Evolutionary conservation across 1,284 basidiomycete genomes (phyloP), one percentile per base, ranked within the genome.

Genomic region (Naganishia sp.): DNA sequence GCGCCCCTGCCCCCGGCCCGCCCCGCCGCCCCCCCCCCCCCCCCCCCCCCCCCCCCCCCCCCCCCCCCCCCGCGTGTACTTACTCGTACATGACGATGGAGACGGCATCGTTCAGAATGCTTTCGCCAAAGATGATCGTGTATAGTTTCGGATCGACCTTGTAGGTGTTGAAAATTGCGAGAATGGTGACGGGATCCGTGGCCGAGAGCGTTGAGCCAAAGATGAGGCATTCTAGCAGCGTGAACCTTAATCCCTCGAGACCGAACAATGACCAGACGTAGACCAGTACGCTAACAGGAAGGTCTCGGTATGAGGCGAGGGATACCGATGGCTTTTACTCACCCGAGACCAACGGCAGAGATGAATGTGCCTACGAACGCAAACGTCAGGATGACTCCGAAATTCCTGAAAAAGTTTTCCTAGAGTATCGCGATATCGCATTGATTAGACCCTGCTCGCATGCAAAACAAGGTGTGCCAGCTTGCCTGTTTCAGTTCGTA

Each of bases 21-120:
- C n/a, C n/a, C n/a, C n/a, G n/a, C n/a, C n/a, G n/a, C n/a, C n/a
- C n/a, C n/a, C n/a, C n/a, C n/a, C n/a, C n/a, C n/a, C n/a, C n/a
- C n/a, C n/a, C n/a, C n/a, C n/a, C n/a, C n/a, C n/a, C n/a, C n/a
- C n/a, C n/a, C n/a, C n/a, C n/a, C n/a, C n/a, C n/a, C n/a, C n/a
- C n/a, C n/a, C n/a, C n/a, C n/a, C n/a, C n/a, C n/a, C n/a, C 23
- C 15, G 28, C 13, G 18, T 17, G n/a, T 63, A 89, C 92, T 84
- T 76, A 95, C 92, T 99, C 95, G 80, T 98, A 99, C 92, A 99
- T 96, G 81, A 99, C 95, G 82, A 99, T 99, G 83, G 92, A 94
- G 73, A 99, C 95, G 32, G 95, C 95, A 84, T 99, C 95, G 81
- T 99, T 99, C 69, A 99, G 81, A 68, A 99, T 85, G 77, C 89